A percentile compares a stretch with the other conserved stretches of the same genome.
These are phyloP conservation scores for Termitomyces sp. DNA, from an alignment of 768 basidiomycete genomes.

Conservation along the genomic window DNA sequence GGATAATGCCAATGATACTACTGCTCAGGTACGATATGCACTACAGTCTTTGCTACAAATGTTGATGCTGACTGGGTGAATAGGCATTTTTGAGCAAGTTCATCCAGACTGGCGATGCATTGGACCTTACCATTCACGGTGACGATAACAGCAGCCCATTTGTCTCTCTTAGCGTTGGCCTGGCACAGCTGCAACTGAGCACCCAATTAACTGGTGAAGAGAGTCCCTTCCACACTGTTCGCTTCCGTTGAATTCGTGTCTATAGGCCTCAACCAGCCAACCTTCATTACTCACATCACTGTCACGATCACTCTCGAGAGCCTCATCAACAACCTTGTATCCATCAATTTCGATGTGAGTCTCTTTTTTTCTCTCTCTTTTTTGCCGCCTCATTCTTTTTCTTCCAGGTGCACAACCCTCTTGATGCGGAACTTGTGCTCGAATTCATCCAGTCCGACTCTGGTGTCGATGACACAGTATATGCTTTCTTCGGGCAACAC, in stretches of 20 bases:
- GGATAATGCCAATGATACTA: slow-evolving; percentile 57
- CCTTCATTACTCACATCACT: slow-evolving; percentile 51
- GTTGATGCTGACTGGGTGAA: background rate
- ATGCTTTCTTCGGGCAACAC: slow-evolving; percentile 50
- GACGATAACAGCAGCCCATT: slow-evolving; percentile 58
- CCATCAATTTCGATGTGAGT: slow-evolving; percentile 53
- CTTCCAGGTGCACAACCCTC: slow-evolving; percentile 45
- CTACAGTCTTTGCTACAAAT: too few relatives aligned
- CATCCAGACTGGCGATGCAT: slow-evolving; percentile 41
- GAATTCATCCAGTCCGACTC: slow-evolving; percentile 52
- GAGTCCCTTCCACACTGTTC: background rate
- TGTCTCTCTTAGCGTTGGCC: slow-evolving; percentile 46
- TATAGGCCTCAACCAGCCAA: slow-evolving; percentile 44
- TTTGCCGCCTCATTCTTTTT: background rate
- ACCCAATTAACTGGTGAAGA: slow-evolving; percentile 44
- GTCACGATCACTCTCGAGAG: slow-evolving; percentile 47
- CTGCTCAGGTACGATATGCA: slow-evolving; percentile 37
- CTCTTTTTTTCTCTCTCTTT: background rate
- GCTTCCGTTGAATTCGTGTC: background rate
- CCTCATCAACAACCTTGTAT: slow-evolving; percentile 43
- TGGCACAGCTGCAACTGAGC: slow-evolving; percentile 45
- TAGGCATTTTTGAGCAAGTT: slow-evolving; percentile 55
- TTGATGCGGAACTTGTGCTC: slow-evolving; percentile 51
- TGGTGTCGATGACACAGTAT: slow-evolving; percentile 44
- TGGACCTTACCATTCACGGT: slow-evolving; percentile 54